phyloP scores from a whole-genome alignment of 768 basidiomycete genomes.

The Tulasnella sp. region DNA sequence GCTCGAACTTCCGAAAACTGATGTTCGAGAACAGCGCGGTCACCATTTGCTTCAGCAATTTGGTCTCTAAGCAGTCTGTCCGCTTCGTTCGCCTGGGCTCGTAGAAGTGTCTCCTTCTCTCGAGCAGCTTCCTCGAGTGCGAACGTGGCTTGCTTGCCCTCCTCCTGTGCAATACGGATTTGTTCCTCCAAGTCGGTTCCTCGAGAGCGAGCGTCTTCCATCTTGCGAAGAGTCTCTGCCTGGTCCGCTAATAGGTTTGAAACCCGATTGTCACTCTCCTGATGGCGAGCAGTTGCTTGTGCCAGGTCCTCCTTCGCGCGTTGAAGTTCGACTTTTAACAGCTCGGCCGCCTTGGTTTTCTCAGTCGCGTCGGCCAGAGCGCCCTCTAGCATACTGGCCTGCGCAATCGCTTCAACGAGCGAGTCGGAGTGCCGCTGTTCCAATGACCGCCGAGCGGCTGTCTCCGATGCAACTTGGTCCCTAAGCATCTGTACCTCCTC shows the following conservation, averaged over 20 bases:
- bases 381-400: slow-evolving; percentile 41
- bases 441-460: slow-evolving; percentile 46
- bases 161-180: slow-evolving; percentile 55
- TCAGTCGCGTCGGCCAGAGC: slow-evolving; percentile 62
- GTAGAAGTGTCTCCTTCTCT: slow-evolving; percentile 73
- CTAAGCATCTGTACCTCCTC: slow-evolving; percentile 49
- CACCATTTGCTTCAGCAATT: slow-evolving; percentile 86
- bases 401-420: slow-evolving; percentile 43
- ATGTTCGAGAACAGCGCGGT: slow-evolving; percentile 84
- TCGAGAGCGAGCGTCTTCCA: slow-evolving; percentile 65
- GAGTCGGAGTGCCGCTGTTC: slow-evolving; percentile 56
- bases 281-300: neutral
- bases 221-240: slow-evolving; percentile 51
- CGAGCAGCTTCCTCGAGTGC: slow-evolving; percentile 55
- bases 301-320: slow-evolving; percentile 46
- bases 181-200: slow-evolving; percentile 61
- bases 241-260: slow-evolving; percentile 56
- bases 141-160: slow-evolving; percentile 59
- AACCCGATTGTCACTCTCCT: slow-evolving; percentile 11
- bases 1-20: slow-evolving; percentile 67
- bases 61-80: slow-evolving; percentile 70
- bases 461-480: slow-evolving; percentile 54
- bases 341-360: slow-evolving; percentile 49
- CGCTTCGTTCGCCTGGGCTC: slow-evolving; percentile 55
- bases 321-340: slow-evolving; percentile 49